Evolutionary conservation across 306 rosid genomes (phyloP).

Genomic region (Cucurbita argyrosperma): DNA sequence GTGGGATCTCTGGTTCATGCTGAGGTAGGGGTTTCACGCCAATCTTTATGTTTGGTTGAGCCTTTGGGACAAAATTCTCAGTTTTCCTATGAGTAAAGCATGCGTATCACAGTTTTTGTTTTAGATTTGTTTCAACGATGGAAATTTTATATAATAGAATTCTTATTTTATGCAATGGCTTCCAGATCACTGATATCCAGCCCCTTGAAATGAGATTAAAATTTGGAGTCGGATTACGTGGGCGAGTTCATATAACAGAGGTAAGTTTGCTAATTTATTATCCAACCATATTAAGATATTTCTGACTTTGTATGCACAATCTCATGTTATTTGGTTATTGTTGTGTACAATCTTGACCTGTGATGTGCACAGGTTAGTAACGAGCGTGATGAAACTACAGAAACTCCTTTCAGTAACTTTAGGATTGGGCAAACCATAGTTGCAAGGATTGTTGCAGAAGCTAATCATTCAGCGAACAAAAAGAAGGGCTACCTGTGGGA

Average conservation of each 20-base stretch:
- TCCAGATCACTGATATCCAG: conserved; percentile 70
- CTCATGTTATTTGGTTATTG: background rate
- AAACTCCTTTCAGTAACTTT: conserved; percentile 51
- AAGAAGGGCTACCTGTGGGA: conserved; percentile 53
- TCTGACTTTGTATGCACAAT: background rate
- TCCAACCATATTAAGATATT: background rate
- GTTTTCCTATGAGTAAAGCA: background rate
- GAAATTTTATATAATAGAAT: background rate
- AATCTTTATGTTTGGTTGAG: background rate
- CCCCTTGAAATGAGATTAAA: conserved; percentile 66
- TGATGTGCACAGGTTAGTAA: conserved; percentile 42
- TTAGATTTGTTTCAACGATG: background rate
- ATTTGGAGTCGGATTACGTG: conserved; percentile 65
- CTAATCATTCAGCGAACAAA: conserved; percentile 29
- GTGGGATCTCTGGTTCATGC: conserved; percentile 87
- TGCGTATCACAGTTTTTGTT: background rate
- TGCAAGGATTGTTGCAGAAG: conserved; percentile 59
- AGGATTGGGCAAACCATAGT: conserved; percentile 68
- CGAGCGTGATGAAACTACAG: conserved; percentile 23
- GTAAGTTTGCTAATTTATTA: conserved; percentile 17
- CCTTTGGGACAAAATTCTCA: background rate
- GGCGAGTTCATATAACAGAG: conserved; percentile 82
- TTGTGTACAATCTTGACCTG: background rate
- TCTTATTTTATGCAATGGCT: conserved; percentile 12
- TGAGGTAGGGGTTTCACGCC: conserved; percentile 35